These are phyloP conservation scores for Tetrahymena thermophila DNA, from an alignment of 73 alveolate genomes.

Conservation along the genomic window DNA sequence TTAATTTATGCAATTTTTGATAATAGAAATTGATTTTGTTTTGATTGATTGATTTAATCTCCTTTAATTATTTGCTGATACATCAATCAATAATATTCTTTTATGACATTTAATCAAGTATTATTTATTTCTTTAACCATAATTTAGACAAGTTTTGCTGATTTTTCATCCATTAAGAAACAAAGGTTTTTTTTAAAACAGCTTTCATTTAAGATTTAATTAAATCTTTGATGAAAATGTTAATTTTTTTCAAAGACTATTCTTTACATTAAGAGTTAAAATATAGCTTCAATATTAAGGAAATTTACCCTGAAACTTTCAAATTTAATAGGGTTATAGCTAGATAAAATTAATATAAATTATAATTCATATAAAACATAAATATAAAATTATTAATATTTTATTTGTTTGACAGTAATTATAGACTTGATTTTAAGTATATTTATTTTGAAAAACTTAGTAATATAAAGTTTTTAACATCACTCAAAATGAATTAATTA, in stretches of 20 bases:
- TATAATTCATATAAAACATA: too few relatives aligned
- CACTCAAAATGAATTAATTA: too few relatives aligned
- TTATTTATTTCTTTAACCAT: neutral
- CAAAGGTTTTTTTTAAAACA: neutral
- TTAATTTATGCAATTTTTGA: neutral
- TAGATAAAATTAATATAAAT: too few relatives aligned
- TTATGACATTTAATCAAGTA: neutral
- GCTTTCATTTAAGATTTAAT: neutral
- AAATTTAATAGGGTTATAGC: too few relatives aligned
- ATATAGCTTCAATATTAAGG: too few relatives aligned
- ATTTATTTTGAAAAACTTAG: too few relatives aligned
- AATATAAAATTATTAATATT: too few relatives aligned
- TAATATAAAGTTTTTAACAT: too few relatives aligned
- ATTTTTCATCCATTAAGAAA: neutral
- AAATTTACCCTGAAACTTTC: neutral
- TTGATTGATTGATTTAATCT: neutral
- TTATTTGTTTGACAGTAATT: too few relatives aligned
- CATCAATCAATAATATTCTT: neutral
- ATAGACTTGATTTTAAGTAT: too few relatives aligned
- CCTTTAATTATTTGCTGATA: neutral
- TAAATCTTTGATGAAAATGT: neutral
- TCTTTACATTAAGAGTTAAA: neutral
- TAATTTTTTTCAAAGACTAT: neutral
- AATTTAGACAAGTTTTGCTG: neutral
- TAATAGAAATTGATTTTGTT: neutral